These are phyloP conservation scores for Mortierella sp. DNA, from an alignment of 371 early-diverging fungal species.

Conservation along the genomic window DNA sequence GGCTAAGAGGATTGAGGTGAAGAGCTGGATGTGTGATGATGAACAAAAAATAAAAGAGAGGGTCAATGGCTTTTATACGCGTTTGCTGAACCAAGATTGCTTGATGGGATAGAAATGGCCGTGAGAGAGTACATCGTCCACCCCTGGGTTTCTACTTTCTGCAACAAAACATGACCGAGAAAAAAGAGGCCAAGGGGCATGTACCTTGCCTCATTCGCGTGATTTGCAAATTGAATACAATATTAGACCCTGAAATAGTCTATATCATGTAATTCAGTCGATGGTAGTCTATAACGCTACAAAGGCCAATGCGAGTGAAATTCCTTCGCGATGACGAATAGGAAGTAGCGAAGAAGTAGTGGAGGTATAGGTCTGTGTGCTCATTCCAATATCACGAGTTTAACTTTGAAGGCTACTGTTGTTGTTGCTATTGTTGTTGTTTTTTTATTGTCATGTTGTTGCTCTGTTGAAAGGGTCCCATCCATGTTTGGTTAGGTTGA, in stretches of 20 bases:
- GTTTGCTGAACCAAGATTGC: neutral
- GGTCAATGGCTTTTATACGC: neutral
- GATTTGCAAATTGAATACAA: too few species aligned
- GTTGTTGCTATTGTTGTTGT: conserved; percentile 1
- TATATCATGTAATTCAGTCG: neutral
- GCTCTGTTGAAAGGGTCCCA: neutral
- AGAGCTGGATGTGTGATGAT: neutral
- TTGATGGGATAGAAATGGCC: too few species aligned
- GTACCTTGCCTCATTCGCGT: too few species aligned
- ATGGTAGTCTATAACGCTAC: neutral
- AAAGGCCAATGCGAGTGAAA: neutral
- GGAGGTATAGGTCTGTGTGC: neutral
- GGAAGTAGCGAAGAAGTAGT: neutral
- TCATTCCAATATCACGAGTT: neutral
- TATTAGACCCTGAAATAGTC: neutral
- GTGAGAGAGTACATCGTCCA: neutral
- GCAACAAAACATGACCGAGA: too few species aligned
- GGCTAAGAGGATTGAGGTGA: neutral
- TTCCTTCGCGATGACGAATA: neutral
- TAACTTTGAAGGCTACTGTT: neutral
- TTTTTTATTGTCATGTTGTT: neutral
- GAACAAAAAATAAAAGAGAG: neutral
- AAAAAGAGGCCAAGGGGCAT: too few species aligned
- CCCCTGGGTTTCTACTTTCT: neutral
- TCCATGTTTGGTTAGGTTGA: neutral